These are phyloP conservation scores for Plasmodium reichenowi DNA, from an alignment of 169 alveolate genomes.

Conservation along the genomic window DNA sequence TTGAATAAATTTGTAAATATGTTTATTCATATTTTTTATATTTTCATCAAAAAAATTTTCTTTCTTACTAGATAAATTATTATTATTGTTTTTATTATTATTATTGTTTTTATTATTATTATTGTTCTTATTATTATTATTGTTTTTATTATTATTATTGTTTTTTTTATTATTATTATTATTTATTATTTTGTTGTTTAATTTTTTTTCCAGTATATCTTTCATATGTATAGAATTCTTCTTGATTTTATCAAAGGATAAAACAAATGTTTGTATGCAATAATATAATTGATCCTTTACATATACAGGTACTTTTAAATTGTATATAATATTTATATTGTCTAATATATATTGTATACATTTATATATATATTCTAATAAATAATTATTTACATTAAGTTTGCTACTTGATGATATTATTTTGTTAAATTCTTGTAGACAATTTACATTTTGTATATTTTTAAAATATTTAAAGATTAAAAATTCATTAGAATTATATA, in stretches of 20 bases:
- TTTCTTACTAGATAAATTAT: background rate
- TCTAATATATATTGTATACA: conserved; percentile 7
- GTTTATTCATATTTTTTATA: conserved; percentile 29
- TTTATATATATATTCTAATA: conserved; percentile 28
- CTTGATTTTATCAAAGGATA: conserved; percentile 7
- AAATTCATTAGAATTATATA: conserved; percentile 49
- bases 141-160: too few relatives aligned
- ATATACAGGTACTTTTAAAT: conserved; percentile 30
- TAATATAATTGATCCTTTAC: conserved; percentile 29
- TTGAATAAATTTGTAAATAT: conserved; percentile 17
- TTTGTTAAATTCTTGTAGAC: conserved; percentile 13
- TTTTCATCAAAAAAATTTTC: background rate
- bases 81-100: background rate
- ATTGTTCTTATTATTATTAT: background rate
- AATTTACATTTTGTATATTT: conserved; percentile 3
- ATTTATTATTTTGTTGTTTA: too few relatives aligned
- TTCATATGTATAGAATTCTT: background rate
- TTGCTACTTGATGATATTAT: background rate
- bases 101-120: background rate
- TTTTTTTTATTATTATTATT: too few relatives aligned
- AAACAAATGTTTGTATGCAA: conserved; percentile 1
- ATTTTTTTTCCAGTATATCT: too few relatives aligned
- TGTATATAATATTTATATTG: conserved; percentile 13
- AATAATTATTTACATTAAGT: conserved; percentile 30
- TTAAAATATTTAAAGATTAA: conserved; percentile 44